Base-by-base conservation (phyloP, 352 stramenopile species). In the Pythium aristosporum region DNA sequence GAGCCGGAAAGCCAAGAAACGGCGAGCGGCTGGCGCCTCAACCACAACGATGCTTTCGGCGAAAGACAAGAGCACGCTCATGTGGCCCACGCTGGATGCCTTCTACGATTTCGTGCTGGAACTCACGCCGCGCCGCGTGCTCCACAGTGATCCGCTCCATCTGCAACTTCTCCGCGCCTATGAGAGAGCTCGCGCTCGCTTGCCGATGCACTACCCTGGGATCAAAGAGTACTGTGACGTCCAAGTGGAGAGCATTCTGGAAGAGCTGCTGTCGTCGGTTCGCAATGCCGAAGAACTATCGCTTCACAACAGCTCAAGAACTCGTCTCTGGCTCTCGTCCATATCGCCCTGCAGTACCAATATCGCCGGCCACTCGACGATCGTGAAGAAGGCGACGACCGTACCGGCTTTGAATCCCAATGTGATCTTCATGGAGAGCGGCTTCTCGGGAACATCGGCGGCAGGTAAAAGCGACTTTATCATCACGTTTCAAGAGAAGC, bases 71-170 rank as follows among this genome's bases (percentile, higher is more conserved):
- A 88, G 75, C 47, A 85, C 82, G 9, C 52, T 89, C 21, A 57
- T 92, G 21, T 94, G 85, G 85, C 85, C 85, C 37, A 74, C 72
- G 7, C 63, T 94, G 11, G 79, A 92, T 43, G 79, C 89, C 1
- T 91, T 92, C 36, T 91, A 91, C 63, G 77, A 86, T 43, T 88
- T 89, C 51, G 51, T 94, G 13, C 53, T 94, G n/a, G 70, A 84
- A 28, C 47, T 92, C 15, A 82, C 78, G 15, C 81, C 83, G 20
- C 74, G 55, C 8, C 75, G 76, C 23, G 67, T 84, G 48, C 72
- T 69, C 47, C 55, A 57, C n/a, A 76, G 63, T 8, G 69, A 75
- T 13, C 68, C 65, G 5, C 72, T 55, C 64, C 44, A 70, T 62
- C 52, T 69, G 8, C 63, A 61, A 37, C 65, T 91, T 5, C 34